These are phyloP conservation scores for Auxenochlorella pyrenoidosa DNA, from an alignment of 139 green algal genomes.

Conservation along the genomic window DNA sequence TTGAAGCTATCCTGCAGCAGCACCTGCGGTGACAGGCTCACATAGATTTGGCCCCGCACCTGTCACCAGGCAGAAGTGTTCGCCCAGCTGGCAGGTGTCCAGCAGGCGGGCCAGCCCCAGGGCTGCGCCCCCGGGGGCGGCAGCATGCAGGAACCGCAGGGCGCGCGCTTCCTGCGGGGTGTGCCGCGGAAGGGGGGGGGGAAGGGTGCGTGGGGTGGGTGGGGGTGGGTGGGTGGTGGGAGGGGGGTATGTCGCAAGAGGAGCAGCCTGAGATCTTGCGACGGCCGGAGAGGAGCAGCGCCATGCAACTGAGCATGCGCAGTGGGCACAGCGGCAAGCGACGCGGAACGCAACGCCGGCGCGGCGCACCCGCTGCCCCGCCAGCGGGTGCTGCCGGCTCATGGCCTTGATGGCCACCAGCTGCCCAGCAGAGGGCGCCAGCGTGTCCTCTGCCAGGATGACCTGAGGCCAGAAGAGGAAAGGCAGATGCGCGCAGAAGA, in stretches of 20 bases:
- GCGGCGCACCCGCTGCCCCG: conserved; percentile 13
- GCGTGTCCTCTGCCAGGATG: conserved; percentile 70
- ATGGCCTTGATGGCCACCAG: conserved; percentile 62
- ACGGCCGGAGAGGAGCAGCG: too few relatives aligned
- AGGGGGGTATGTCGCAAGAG: too few relatives aligned
- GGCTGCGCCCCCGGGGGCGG: background rate
- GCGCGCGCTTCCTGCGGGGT: conserved; percentile 41
- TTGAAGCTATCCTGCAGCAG: too few relatives aligned
- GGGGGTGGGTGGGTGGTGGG: too few relatives aligned
- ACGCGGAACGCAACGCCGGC: background rate
- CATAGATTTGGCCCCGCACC: too few relatives aligned
- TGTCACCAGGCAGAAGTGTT: conserved; percentile 52
- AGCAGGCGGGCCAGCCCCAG: conserved; percentile 46
- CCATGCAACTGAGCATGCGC: too few relatives aligned
- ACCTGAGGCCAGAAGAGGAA: conserved; percentile 57
- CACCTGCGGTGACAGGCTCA: too few relatives aligned
- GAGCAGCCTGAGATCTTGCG: too few relatives aligned
- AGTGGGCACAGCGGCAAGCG: too few relatives aligned
- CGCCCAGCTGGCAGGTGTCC: conserved; percentile 43
- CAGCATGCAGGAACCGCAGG: conserved; percentile 50
- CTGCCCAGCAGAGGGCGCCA: conserved; percentile 15
- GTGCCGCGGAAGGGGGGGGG: too few relatives aligned
- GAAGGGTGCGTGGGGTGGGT: too few relatives aligned
- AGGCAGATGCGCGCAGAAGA: background rate
- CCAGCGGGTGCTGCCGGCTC: conserved; percentile 39